phyloP scores from a whole-genome alignment of 2,329 filamentous ascomycete species.

The Ophiostoma himal-ulmi region DNA sequence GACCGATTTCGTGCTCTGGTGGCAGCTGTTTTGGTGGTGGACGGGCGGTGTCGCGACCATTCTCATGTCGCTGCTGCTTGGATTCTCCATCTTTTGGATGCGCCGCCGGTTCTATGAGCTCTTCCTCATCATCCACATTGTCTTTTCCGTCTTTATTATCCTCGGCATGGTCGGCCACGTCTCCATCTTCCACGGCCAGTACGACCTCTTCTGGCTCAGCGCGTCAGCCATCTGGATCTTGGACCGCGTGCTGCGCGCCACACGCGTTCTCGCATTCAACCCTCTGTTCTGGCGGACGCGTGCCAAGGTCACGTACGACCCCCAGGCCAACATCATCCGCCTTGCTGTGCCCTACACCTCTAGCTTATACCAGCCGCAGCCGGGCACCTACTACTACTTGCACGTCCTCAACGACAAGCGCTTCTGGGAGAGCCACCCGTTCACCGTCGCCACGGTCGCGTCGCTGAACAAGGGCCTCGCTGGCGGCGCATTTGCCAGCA shows the following conservation, averaged over 20 bases:
- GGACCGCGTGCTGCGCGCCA: slow-evolving; percentile 31
- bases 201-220: slow-evolving; percentile 24
- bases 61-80: slow-evolving; percentile 42
- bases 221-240: slow-evolving; percentile 25
- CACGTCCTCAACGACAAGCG: slow-evolving; percentile 37
- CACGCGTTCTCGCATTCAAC: slow-evolving; percentile 16
- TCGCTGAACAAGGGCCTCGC: slow-evolving; percentile 12
- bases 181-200: slow-evolving; percentile 20
- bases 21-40: slow-evolving; percentile 16
- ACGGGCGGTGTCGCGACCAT: slow-evolving; percentile 34
- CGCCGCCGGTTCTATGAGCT: slow-evolving; percentile 48
- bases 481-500: background rate
- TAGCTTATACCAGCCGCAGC: slow-evolving; percentile 27
- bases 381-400: slow-evolving; percentile 44
- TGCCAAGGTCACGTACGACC: slow-evolving; percentile 20
- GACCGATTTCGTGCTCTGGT: background rate
- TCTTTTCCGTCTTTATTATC: slow-evolving; percentile 38
- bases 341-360: slow-evolving; percentile 21
- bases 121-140: slow-evolving; percentile 42
- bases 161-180: slow-evolving; percentile 32
- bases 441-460: slow-evolving; percentile 37
- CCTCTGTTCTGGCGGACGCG: slow-evolving; percentile 18
- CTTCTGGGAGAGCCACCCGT: slow-evolving; percentile 48
- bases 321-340: slow-evolving; percentile 22
- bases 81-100: slow-evolving; percentile 47